phyloP scores from a whole-genome alignment of 306 rosid species.

The Cicer judaicum region DNA sequence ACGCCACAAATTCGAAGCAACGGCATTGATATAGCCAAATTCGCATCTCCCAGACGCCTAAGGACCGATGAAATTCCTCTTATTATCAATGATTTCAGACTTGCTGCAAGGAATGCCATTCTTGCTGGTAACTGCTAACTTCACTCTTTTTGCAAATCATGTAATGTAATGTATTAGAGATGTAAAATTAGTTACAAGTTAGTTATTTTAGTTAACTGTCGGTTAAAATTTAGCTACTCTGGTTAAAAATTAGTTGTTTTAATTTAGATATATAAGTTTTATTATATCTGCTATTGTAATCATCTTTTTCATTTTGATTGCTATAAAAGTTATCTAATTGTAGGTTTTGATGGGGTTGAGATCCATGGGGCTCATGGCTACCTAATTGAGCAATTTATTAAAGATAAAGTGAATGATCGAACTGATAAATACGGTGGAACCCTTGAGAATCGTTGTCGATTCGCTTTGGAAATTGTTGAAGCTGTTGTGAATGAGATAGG shows the following conservation, averaged over 20 bases:
- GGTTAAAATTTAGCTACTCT: no score
- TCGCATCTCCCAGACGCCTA: conserved; percentile 6
- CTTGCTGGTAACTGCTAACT: background rate
- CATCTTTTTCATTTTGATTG: no score
- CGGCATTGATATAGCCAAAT: background rate
- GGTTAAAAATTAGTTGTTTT: no score
- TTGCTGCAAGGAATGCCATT: conserved; percentile 34
- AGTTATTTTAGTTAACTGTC: no score
- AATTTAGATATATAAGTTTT: no score
- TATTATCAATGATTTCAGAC: conserved; percentile 25
- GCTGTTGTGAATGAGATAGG: conserved; percentile 33
- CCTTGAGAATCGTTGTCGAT: conserved; percentile 32
- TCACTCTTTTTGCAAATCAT: background rate
- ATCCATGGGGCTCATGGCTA: conserved; percentile 37
- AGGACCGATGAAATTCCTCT: conserved; percentile 2
- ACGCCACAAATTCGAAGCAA: conserved; percentile 15
- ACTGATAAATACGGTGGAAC: conserved; percentile 32
- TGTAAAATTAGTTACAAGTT: no score
- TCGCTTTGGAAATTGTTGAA: conserved; percentile 25
- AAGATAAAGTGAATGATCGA: conserved; percentile 36
- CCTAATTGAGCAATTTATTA: conserved; percentile 29
- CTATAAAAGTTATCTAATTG: background rate
- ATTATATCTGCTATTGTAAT: no score
- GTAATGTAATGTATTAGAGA: background rate
- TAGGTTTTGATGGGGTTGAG: conserved; percentile 36